Evolutionary conservation across 257 asterid species (phyloP), one percentile per base, ranked within the genome.

Genomic region (Solanum raphanifolium): DNA sequence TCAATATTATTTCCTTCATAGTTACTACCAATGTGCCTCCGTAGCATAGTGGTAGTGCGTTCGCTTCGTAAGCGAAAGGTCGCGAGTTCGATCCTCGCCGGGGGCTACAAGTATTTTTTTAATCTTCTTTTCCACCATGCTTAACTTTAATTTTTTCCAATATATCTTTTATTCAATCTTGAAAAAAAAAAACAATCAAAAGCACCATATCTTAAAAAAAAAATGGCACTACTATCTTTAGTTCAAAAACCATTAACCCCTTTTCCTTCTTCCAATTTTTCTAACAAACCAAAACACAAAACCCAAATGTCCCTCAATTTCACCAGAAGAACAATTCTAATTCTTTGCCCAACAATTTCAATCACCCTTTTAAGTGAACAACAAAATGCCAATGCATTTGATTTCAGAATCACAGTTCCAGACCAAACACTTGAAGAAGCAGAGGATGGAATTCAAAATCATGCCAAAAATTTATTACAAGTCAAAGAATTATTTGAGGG

Each of bases 41-140:
- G 97, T 95, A 94, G 99, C 98, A 94, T 95, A 96, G 98, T 95
- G 98, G 99, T 95, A 95, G 93, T 96, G 98, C 99, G 98, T 96
- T 96, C 98, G 96, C 99, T 96, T 96, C 98, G 98, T 95, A 95
- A 95, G 99, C 94, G 98, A 95, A 96, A 95, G 98, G 99, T 91
- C 99, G 98, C 90, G 98, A 94, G 98, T 95, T 96, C 99, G 98
- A 96, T 94, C 95, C 99, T 96, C 98, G 91, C 98, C 98, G 93
- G 94, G 98, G 96, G 98, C 98, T 55, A 46, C 6, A 13, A 4
- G 0, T 46, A 4, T 0, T 46, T 13, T 46, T 39, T 8, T 8
- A 39, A 43, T 43, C 52, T 12, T 12, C 52, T 43, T 43, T 43
- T 36, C 39, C 39, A 36, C 39, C 9, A 36, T 36, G 39, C 8